Evolutionary conservation across 805 yeast species (phyloP), one percentile per base, ranked within the genome.

Genomic region (Cyberlindnera amylophila): DNA sequence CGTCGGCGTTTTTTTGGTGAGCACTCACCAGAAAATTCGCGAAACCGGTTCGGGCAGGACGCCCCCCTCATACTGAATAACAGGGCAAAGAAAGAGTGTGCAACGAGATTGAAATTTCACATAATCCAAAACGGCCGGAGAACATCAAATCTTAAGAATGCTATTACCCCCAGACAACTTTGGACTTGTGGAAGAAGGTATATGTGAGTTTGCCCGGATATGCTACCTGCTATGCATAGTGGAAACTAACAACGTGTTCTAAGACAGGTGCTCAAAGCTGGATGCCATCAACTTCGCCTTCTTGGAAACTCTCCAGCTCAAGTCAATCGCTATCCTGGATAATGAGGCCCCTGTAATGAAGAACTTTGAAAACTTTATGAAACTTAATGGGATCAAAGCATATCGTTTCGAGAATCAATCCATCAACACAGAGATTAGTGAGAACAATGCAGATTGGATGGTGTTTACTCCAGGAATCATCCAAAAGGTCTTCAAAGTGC

Each of bases 141-240:
- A 23, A 30, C n/a, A n/a, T n/a, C n/a, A n/a, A n/a, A n/a, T 21
- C 24, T 6, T 9, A n/a, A 27, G 21, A 12, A 88, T 89, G 96
- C 70, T 89, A 26, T 86, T 90, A 0, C 95, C 96, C 1, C 98
- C 99, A 1, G 91, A 88, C 37, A 86, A 86, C 59, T 93, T 86
- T 66, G 96, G 96, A 0, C 71, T 88, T 24, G 96, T 90, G 4
- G 97, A 93, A 63, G 81, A 82, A 19, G 95, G 95, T 0, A 67
- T 91, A 1, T 83, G 71, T 65, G 47, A 28, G 70, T 55, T 11
- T 15, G 24, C 9, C 24, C 9, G 24, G 24, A 21, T 21, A 21
- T 9, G 6, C 24, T 21, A 21, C 24, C 24, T 21, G 6, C 24
- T 21, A 9, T 9, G 6, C 24, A 21, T 9, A 21, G 24, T 21